These are phyloP conservation scores for Malassezia caprae DNA, from an alignment of 1,284 basidiomycete species.

Conservation along the genomic window DNA sequence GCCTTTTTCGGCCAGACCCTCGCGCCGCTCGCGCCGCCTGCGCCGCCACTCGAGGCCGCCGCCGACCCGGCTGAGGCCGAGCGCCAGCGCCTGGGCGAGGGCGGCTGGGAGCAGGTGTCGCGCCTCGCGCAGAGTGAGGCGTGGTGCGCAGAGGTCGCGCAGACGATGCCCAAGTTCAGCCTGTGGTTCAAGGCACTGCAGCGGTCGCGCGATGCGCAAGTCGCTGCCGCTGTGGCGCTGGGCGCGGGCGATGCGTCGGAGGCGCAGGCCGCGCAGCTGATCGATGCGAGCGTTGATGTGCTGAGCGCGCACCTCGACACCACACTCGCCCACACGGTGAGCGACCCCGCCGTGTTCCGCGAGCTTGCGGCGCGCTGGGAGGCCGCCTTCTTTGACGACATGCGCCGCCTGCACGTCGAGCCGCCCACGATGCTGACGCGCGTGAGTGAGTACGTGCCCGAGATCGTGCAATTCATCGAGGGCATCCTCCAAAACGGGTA, in stretches of 20 bases:
- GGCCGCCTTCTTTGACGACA: slow-evolving; percentile 78
- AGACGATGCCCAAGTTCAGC: slow-evolving; percentile 39
- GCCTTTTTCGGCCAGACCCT: slow-evolving; percentile 39
- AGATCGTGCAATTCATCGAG: slow-evolving; percentile 82
- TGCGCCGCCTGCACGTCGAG: slow-evolving; percentile 74
- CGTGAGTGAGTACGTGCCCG: slow-evolving; percentile 93
- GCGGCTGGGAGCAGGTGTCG: slow-evolving; percentile 37
- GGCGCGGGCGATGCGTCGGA: slow-evolving; percentile 23
- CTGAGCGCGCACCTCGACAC: slow-evolving; percentile 30
- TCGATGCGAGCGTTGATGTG: slow-evolving; percentile 41
- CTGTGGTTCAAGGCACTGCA: slow-evolving; percentile 42
- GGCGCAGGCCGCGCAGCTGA: slow-evolving; percentile 22
- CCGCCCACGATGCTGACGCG: slow-evolving; percentile 84
- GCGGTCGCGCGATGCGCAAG: slow-evolving; percentile 33
- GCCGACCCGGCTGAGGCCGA: slow-evolving; percentile 21
- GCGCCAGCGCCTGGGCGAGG: slow-evolving; percentile 31
- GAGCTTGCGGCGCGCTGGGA: slow-evolving; percentile 84
- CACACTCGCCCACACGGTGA: slow-evolving; percentile 60
- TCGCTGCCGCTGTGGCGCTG: slow-evolving; percentile 37
- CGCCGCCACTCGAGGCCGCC: slow-evolving; percentile 32
- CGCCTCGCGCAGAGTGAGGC: slow-evolving; percentile 24
- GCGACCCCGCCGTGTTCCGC: slow-evolving; percentile 76
- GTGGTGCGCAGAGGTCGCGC: slow-evolving; percentile 28
- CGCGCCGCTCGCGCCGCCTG: slow-evolving; percentile 31
- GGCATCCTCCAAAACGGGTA: slow-evolving; percentile 78